Evolutionary conservation across 2,329 filamentous ascomycete species (phyloP).

Genomic region (Sodiomyces alkalinus): DNA sequence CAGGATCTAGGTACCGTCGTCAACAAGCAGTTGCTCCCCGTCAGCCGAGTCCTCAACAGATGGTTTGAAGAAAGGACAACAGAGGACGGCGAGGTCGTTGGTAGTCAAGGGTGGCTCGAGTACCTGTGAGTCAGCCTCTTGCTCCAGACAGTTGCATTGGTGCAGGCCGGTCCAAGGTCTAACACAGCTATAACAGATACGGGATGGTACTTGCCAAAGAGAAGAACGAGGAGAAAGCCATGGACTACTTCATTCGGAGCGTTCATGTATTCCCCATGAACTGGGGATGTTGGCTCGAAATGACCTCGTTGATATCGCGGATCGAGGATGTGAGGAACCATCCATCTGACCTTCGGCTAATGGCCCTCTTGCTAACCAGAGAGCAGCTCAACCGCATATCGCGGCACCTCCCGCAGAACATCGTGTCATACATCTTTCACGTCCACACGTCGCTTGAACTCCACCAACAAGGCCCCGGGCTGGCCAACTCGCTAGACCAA

Average conservation of each 20-base stretch:
- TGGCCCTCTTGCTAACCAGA: neutral
- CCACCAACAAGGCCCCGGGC: slow-evolving; percentile 65
- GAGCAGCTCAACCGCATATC: slow-evolving; percentile 56
- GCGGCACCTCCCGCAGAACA: slow-evolving; percentile 66
- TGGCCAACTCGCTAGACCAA: slow-evolving; percentile 61
- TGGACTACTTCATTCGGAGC: slow-evolving; percentile 75
- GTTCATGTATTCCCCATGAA: slow-evolving; percentile 88
- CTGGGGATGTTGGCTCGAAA: slow-evolving; percentile 93
- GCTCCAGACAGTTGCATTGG: too few relatives aligned
- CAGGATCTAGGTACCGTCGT: slow-evolving; percentile 70
- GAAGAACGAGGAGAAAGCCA: slow-evolving; percentile 75
- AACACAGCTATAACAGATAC: slow-evolving; percentile 38
- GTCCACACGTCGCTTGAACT: slow-evolving; percentile 83
- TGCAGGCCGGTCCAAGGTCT: neutral
- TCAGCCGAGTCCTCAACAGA: slow-evolving; percentile 61
- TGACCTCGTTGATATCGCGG: slow-evolving; percentile 64
- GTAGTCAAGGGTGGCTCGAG: slow-evolving; percentile 85
- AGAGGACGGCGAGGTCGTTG: slow-evolving; percentile 41
- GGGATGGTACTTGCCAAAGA: slow-evolving; percentile 81
- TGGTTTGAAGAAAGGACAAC: slow-evolving; percentile 59
- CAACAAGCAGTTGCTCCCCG: slow-evolving; percentile 70
- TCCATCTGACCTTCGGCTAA: neutral
- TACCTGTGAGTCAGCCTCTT: slow-evolving; percentile 56
- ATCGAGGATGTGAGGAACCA: slow-evolving; percentile 71
- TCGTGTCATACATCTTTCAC: slow-evolving; percentile 89